Conservation (phyloP, 768 basidiomycete species). For the Termitomyces titanicus region DNA sequence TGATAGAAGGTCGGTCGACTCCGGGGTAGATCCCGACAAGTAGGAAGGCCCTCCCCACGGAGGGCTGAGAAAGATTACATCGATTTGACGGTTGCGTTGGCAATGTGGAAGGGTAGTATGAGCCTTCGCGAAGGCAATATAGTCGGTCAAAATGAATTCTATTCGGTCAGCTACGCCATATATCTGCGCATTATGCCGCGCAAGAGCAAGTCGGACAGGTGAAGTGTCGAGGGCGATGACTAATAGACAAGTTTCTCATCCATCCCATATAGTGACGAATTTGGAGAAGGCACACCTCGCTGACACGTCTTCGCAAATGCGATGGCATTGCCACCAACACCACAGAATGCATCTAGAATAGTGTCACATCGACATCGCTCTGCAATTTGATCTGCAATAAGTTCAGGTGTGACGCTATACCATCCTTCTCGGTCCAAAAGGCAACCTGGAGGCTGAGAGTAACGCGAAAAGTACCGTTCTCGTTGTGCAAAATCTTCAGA, state of each 20-base stretch:
- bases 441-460: slow-evolving; percentile 67
- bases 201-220: slow-evolving; percentile 79
- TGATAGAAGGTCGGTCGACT: slow-evolving; percentile 6
- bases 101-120: slow-evolving; percentile 29
- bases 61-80: slow-evolving; percentile 90
- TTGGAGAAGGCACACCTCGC: slow-evolving; percentile 55
- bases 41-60: slow-evolving; percentile 94
- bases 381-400: slow-evolving; percentile 89
- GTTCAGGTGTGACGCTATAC: slow-evolving; percentile 95
- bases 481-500: slow-evolving; percentile 82
- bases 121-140: slow-evolving; percentile 69
- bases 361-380: slow-evolving; percentile 85
- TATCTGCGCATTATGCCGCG: slow-evolving; percentile 88
- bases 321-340: slow-evolving; percentile 96
- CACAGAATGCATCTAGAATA: slow-evolving; percentile 93
- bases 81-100: slow-evolving; percentile 52
- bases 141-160: slow-evolving; percentile 90
- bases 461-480: slow-evolving; percentile 74
- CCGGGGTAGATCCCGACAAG: slow-evolving; percentile 33
- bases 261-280: neutral
- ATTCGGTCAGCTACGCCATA: slow-evolving; percentile 95
- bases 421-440: slow-evolving; percentile 95
- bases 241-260: slow-evolving; percentile 22
- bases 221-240: slow-evolving; percentile 94
- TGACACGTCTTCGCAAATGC: slow-evolving; percentile 97